Base-by-base conservation (phyloP, 2,329 filamentous ascomycete genomes). In the Neonectria hederae region DNA sequence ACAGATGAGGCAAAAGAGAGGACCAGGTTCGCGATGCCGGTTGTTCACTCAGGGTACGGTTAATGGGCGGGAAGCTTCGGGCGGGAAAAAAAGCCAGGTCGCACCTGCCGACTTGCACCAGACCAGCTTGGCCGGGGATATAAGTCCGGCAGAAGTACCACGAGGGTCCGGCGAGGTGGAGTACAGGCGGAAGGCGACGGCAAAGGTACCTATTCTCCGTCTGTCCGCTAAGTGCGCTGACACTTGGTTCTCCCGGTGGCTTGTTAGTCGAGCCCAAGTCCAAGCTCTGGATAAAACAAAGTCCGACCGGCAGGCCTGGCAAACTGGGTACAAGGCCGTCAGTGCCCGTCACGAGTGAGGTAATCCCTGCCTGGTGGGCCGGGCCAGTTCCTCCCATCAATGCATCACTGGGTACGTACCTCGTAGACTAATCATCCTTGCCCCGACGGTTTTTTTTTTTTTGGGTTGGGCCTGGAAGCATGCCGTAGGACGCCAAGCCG, bases 1-100 rank as follows among this genome's bases (percentile, higher is more conserved):
- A 32, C 28, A n/a, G 28, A 14, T 32, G 48, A 51, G 48, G 48
- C 26, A 51, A 51, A 51, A 51, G 26, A 51, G 26, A 30, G 19
- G 48, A 51, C 48, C 28, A 51, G 48, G 48, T 35, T 51, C 48
- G 48, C 19, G 48, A 51, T 51, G 26, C n/a, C 48, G 26, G 48
- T 51, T 51, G 48, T 51, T 32, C 26, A 32, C 48, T 51, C 48
- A 32, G 48, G 48, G 48, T 22, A 51, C 48, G 48, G 48, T 30
- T 51, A 35, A 30, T 19, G n/a, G 48, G 26, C 48, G 48, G 48
- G 48, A 51, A 51, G 48, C 48, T 35, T 51, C 48, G 48, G 48
- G 48, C 48, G 48, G 46, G 30, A 51, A 51, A 35, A 51, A 51
- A 32, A 13, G 48, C 48, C 48, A 51, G 48, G 26, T 51, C 26